Percentiles rank a stretch among this genome's conserved stretches.
Conservation (phyloP, 2,329 filamentous ascomycete genomes). For the Aspergillus oerlinghausenensis region DNA sequence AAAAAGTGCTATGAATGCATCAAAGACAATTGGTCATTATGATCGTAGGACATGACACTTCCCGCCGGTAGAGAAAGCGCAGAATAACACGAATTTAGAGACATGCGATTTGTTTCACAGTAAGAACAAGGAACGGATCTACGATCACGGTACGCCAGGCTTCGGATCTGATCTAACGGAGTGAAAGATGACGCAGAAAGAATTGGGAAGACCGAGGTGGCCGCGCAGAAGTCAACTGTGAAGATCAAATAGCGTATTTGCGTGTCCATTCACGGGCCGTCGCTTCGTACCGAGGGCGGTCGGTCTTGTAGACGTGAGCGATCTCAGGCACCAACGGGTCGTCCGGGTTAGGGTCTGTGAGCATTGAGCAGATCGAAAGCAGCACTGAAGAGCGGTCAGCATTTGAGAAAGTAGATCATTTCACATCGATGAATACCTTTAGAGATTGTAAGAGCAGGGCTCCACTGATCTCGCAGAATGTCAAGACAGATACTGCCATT, state of each 20-base stretch:
- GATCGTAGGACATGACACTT: constrained; percentile 35
- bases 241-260: constrained; percentile 87
- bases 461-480: constrained; percentile 98
- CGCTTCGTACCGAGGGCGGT: constrained; percentile 90
- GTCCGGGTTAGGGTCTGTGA: constrained; percentile 98
- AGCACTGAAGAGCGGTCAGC: constrained; percentile 58
- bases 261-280: constrained; percentile 97
- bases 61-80: constrained; percentile 20
- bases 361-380: constrained; percentile 98
- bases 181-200: constrained; percentile 23
- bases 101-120: constrained; percentile 21
- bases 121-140: constrained; percentile 29
- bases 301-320: constrained; percentile 99
- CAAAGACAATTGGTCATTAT: constrained; percentile 33
- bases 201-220: constrained; percentile 24
- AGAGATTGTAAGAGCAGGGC: constrained; percentile 93
- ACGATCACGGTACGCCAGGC: constrained; percentile 37
- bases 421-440: constrained; percentile 65
- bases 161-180: constrained; percentile 35
- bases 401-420: neutral
- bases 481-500: constrained; percentile 99
- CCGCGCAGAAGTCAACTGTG: constrained; percentile 20
- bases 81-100: constrained; percentile 6
- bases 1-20: constrained; percentile 37
- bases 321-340: constrained; percentile 98